A percentile compares a stretch with the other conserved stretches of the same genome.
Evolutionary conservation across 129 eudicot species (phyloP).

Genomic region (Pulicaria dysenterica): DNA sequence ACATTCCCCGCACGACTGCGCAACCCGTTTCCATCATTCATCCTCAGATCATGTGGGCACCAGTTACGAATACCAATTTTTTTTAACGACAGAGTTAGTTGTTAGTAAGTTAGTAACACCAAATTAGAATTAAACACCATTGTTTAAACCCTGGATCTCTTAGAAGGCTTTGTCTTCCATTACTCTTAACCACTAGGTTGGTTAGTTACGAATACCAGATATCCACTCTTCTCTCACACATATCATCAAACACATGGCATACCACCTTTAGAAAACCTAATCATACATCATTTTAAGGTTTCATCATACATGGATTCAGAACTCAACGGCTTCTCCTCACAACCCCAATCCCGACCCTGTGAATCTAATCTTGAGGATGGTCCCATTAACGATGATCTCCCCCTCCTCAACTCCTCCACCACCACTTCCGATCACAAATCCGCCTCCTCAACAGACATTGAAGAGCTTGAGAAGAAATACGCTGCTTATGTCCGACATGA

Average conservation of each 20-base stretch:
- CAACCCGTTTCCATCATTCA: too few species aligned
- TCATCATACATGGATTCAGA: conserved; percentile 50
- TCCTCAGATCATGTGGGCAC: neutral
- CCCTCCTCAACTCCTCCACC: conserved; percentile 54
- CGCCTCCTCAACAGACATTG: conserved; percentile 30
- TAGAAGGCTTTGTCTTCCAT: too few species aligned
- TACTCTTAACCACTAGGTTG: too few species aligned
- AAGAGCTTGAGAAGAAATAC: conserved; percentile 64
- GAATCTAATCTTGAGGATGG: conserved; percentile 33
- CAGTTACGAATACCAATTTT: neutral
- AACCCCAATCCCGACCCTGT: conserved; percentile 28
- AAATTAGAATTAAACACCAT: too few species aligned
- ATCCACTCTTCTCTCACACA: conserved; percentile 19
- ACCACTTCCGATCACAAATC: conserved; percentile 20
- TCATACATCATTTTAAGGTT: conserved; percentile 18
- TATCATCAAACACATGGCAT: conserved; percentile 28
- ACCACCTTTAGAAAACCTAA: conserved; percentile 14
- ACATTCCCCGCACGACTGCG: neutral
- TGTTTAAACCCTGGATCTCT: too few species aligned
- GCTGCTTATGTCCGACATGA: conserved; percentile 77
- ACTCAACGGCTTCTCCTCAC: conserved; percentile 43
- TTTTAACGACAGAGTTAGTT: too few species aligned
- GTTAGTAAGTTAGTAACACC: too few species aligned
- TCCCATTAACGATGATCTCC: conserved; percentile 44
- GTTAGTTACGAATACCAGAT: conserved; percentile 1